Base-by-base conservation (phyloP, 2,329 filamentous ascomycete genomes). In the Amesomyces nigricolor region DNA sequence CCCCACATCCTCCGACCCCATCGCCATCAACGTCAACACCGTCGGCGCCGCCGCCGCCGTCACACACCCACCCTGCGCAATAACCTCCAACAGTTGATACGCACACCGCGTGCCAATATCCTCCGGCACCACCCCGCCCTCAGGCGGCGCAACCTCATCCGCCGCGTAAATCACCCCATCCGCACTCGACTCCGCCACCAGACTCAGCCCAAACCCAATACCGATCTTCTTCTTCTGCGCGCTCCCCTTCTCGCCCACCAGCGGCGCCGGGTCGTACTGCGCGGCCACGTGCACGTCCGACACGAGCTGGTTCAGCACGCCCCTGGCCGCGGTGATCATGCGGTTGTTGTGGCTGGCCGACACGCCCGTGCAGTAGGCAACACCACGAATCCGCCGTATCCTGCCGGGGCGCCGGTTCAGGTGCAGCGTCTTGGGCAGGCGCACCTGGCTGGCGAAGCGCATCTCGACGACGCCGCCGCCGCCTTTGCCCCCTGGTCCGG, bases 1-100 rank as follows among this genome's bases (percentile, higher is more conserved):
- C 4, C 94, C 94, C 13, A 99, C 91, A 70, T 99, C 94, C 69
- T 97, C 94, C 1, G 88, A 89, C 0, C 94, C 94, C 94, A 99
- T 97, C 35, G 91, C 90, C 94, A 99, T 99, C 60, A 99, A 76
- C 16, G 86, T 88, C 51, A 99, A 71, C 61, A 96, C 79, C 0
- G 87, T 92, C 3, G 82, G 77, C 5, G 86, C 85, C 2, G 89
- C 88, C 3, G 87, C 79, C 13, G 77, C 78, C 51, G 85, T 86
- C 3, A 89, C 88, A 68, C 90, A 96, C 1, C 94, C 94, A 10
- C 91, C 92, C 63, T 86, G 81, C 50, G 82, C 82, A 58, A 97
- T 86, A 19, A 84, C 80, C 71, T 97, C 91, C 11, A 99, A 75
- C 49, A 99, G 74, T 71, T 96, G 91, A 68, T 88, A 90, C 14